Conservation (phyloP, 768 basidiomycete species). For the Saitozyma podzolica region DNA sequence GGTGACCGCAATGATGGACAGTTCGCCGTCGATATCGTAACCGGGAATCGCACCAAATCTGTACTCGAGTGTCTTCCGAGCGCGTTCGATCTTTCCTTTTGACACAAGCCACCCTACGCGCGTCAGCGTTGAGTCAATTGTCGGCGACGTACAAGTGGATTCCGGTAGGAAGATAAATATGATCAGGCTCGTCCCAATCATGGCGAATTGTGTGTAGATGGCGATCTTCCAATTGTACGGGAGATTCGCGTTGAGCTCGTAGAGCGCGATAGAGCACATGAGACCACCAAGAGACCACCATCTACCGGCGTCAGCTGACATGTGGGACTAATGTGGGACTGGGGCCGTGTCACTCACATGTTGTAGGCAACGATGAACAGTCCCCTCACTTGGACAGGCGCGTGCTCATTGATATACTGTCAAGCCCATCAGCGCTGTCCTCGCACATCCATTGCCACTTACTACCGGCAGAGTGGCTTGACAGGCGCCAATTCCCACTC, state of each 20-base stretch:
- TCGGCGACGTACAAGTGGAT: slow-evolving; percentile 20
- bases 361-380: slow-evolving; percentile 30
- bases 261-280: slow-evolving; percentile 18
- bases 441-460: slow-evolving; percentile 5
- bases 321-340: neutral
- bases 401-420: slow-evolving; percentile 38
- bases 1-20: slow-evolving; percentile 22
- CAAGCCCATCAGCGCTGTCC: neutral
- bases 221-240: slow-evolving; percentile 25
- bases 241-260: slow-evolving; percentile 2
- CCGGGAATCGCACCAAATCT: slow-evolving; percentile 10
- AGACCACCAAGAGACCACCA: slow-evolving; percentile 32
- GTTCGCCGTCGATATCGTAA: slow-evolving; percentile 22
- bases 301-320: slow-evolving; percentile 1
- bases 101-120: slow-evolving; percentile 24
- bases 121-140: neutral
- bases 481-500: slow-evolving; percentile 28
- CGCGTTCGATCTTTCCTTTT: slow-evolving; percentile 22
- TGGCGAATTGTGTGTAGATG: slow-evolving; percentile 38
- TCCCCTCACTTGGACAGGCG: slow-evolving; percentile 34
- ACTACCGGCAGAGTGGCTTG: slow-evolving; percentile 34
- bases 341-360: neutral
- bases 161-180: slow-evolving; percentile 34
- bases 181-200: slow-evolving; percentile 23
- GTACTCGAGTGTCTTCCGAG: slow-evolving; percentile 12